A percentile compares a stretch with the other conserved stretches of the same genome.
These are phyloP conservation scores for Leptodontidium sp. DNA, from an alignment of 2,329 filamentous ascomycete genomes.

Conservation along the genomic window DNA sequence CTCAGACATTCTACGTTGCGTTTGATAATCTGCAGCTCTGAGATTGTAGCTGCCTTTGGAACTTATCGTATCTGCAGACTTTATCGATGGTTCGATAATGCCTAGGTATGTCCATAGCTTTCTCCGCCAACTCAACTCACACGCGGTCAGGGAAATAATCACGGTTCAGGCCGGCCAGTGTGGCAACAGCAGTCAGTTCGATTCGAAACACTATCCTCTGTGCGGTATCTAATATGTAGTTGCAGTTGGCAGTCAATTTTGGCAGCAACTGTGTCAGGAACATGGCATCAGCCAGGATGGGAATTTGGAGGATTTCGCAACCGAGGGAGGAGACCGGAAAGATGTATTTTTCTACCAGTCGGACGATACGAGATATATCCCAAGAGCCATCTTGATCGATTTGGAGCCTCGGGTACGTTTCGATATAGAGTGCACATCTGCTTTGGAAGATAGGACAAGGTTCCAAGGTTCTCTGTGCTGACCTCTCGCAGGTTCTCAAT, in stretches of 20 bases:
- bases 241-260: conserved; percentile 94
- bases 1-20: not conserved
- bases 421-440: not conserved
- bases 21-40: not conserved
- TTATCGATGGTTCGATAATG: conserved; percentile 44
- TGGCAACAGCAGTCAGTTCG: conserved; percentile 93
- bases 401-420: conserved; percentile 82
- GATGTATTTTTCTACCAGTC: conserved; percentile 99
- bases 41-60: not conserved
- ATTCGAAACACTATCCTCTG: conserved; percentile 18
- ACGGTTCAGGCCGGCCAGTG: conserved; percentile 99
- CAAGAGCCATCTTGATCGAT: conserved; percentile 92
- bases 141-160: conserved; percentile 84
- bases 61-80: conserved; percentile 7
- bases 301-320: conserved; percentile 97
- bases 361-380: conserved; percentile 98
- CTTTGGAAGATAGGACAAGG: not conserved
- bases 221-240: conserved; percentile 7
- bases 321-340: conserved; percentile 95
- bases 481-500: conserved; percentile 75
- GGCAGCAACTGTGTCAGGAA: conserved; percentile 98
- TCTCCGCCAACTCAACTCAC: conserved; percentile 24
- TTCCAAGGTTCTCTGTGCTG: conserved; percentile 1
- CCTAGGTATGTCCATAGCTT: conserved; percentile 42
- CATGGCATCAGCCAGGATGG: conserved; percentile 98